phyloP scores from a whole-genome alignment of 345 rosid genomes.

The Isatis tinctoria region DNA sequence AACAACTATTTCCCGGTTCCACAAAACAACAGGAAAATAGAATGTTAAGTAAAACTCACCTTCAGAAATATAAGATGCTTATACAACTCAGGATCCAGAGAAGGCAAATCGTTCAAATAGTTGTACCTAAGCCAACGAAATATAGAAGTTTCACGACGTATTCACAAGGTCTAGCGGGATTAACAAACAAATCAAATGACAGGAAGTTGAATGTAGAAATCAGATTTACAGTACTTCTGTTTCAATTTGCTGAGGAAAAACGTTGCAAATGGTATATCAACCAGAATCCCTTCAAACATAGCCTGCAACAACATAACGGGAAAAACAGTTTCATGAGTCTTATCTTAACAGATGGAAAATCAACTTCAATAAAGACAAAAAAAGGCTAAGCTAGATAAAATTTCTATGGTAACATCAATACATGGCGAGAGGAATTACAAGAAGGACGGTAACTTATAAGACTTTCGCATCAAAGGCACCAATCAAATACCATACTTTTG shows the following conservation, averaged over 20 bases:
- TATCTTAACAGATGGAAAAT: constrained; percentile 11
- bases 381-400: neutral
- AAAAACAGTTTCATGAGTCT: neutral
- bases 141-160: constrained; percentile 8
- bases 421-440: neutral
- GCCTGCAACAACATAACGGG: constrained; percentile 53
- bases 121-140: constrained; percentile 60
- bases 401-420: neutral
- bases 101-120: constrained; percentile 94
- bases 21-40: constrained; percentile 14
- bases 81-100: constrained; percentile 92
- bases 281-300: constrained; percentile 98
- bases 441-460: constrained; percentile 3
- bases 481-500: constrained; percentile 51
- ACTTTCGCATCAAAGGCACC: neutral
- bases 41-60: constrained; percentile 40
- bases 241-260: constrained; percentile 99
- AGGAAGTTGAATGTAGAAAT: constrained; percentile 8
- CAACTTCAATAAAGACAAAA: neutral
- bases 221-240: constrained; percentile 53
- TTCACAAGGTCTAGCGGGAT: neutral
- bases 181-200: neutral
- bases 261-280: constrained; percentile 97
- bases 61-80: constrained; percentile 95
- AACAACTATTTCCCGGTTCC: constrained; percentile 9